Evolutionary conservation across 495 filamentous ascomycete genomes (phyloP).

Genomic region (Xylaria sp.): DNA sequence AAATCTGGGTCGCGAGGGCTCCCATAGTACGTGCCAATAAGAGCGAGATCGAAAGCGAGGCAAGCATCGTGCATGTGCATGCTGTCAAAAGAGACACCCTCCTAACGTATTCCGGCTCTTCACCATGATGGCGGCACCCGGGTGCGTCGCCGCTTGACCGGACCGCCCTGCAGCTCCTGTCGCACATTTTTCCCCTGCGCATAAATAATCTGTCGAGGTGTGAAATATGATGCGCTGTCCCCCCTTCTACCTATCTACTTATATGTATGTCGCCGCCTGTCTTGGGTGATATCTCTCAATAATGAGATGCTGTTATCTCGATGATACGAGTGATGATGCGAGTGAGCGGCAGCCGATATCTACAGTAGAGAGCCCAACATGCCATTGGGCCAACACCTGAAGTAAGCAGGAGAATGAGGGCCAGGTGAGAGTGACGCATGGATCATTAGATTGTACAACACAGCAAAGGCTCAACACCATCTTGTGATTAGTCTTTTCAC

Average conservation of each 20-base stretch:
- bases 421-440: constrained; percentile 23
- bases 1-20: constrained; percentile 26
- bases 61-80: constrained; percentile 26
- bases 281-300: constrained; percentile 10
- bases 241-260: constrained; percentile 7
- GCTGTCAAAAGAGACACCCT: constrained; percentile 18
- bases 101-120: constrained; percentile 21
- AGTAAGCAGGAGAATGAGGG: constrained; percentile 2
- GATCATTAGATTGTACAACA: constrained; percentile 23
- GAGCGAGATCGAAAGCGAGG: constrained; percentile 22
- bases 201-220: neutral
- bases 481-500: constrained; percentile 16
- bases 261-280: constrained; percentile 3
- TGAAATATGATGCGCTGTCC: constrained; percentile 18
- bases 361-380: neutral
- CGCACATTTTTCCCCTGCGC: constrained; percentile 14
- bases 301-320: constrained; percentile 26
- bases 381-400: constrained; percentile 14
- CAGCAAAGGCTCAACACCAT: constrained; percentile 19
- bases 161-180: constrained; percentile 15
- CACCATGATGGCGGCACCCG: constrained; percentile 24
- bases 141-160: constrained; percentile 24
- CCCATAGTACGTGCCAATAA: constrained; percentile 13
- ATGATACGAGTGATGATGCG: neutral
- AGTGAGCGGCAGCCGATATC: constrained; percentile 20